Conservation (phyloP, 371 early-diverging fungal genomes). For the Mortierella sp. region DNA sequence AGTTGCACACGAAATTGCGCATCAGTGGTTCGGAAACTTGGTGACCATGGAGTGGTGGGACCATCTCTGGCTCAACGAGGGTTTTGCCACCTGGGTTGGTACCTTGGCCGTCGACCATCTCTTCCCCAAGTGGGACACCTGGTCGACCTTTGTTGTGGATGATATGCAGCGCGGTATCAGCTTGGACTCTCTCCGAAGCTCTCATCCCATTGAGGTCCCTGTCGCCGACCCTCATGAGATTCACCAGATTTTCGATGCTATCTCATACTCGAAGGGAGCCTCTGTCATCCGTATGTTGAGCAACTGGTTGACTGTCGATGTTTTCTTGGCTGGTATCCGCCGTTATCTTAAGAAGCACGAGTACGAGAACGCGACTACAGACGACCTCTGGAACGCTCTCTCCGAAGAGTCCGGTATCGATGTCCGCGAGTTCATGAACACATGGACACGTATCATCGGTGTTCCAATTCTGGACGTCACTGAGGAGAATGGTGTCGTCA, state of each 20-base stretch:
- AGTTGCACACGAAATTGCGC: slow-evolving; percentile 94
- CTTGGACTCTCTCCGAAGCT: slow-evolving; percentile 81
- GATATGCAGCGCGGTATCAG: slow-evolving; percentile 76
- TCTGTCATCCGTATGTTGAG: slow-evolving; percentile 93
- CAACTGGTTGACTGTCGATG: slow-evolving; percentile 77
- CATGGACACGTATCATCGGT: slow-evolving; percentile 89
- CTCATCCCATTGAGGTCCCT: slow-evolving; percentile 91
- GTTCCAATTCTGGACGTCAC: slow-evolving; percentile 80
- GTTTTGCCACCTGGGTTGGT: slow-evolving; percentile 96
- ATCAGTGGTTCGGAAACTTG: slow-evolving; percentile 98
- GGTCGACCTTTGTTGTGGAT: slow-evolving; percentile 76
- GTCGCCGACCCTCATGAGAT: slow-evolving; percentile 83
- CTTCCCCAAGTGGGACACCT: slow-evolving; percentile 82
- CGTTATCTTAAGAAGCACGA: slow-evolving; percentile 83
- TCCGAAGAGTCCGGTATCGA: slow-evolving; percentile 72
- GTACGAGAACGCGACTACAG: slow-evolving; percentile 85
- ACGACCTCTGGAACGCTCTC: slow-evolving; percentile 88
- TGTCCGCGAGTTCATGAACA: slow-evolving; percentile 81
- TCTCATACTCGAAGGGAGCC: slow-evolving; percentile 92
- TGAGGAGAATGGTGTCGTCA: slow-evolving; percentile 56
- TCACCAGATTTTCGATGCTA: slow-evolving; percentile 83
- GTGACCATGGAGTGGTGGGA: slow-evolving; percentile 89
- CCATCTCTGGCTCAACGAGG: slow-evolving; percentile 97
- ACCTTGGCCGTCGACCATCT: slow-evolving; percentile 82
- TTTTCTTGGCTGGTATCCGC: slow-evolving; percentile 83